Base-by-base conservation (phyloP, 805 yeast genomes). In the Starmerella powellii region DNA sequence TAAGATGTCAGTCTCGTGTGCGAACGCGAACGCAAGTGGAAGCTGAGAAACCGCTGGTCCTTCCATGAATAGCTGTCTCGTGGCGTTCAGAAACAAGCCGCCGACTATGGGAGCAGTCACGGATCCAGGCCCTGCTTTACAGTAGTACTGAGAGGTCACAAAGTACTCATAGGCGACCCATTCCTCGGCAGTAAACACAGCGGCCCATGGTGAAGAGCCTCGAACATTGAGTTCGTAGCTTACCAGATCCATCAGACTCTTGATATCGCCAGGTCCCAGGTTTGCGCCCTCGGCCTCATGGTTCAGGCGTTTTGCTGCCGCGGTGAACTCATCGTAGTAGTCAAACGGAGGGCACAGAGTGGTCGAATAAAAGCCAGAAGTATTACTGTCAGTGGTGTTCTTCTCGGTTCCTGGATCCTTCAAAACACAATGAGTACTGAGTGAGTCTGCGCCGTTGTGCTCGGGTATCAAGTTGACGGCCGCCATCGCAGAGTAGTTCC, bases 1-100 rank as follows among this genome's bases (percentile, higher is more conserved):
- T 44, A 70, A 73, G 31, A 74, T 58, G 52, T 75, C 77, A 21
- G 76, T 72, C 55, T 75, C 80, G 57, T 75, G 80, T 16, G 74
- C 65, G 55, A 74, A 74, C 17, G 67, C 62, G 39, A 67, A 62
- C 57, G 68, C 64, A 31, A 75, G 53, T 46, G 69, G 57, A 8
- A 54, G 51, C 11, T 48, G 65, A 47, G 37, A 33, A 11, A 37
- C 37, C 42, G 53, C 56, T 5, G 62, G 61, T 12, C 63, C 65
- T 35, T 64, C 64, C 53, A 63, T 60, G 46, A 74, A 62, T 43
- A 73, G 55, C 11, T 62, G 55, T 35, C 68, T 59, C 6, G 76
- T 62, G 11, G 78, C 76, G 44, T 72, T 66, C 46, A 72, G 58
- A 53, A 65, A 66, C 4, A 66, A 62, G 2, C 69, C 64, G 3